phyloP scores from a whole-genome alignment of 2,329 filamentous ascomycete genomes.

The Kalmusia sp. region DNA sequence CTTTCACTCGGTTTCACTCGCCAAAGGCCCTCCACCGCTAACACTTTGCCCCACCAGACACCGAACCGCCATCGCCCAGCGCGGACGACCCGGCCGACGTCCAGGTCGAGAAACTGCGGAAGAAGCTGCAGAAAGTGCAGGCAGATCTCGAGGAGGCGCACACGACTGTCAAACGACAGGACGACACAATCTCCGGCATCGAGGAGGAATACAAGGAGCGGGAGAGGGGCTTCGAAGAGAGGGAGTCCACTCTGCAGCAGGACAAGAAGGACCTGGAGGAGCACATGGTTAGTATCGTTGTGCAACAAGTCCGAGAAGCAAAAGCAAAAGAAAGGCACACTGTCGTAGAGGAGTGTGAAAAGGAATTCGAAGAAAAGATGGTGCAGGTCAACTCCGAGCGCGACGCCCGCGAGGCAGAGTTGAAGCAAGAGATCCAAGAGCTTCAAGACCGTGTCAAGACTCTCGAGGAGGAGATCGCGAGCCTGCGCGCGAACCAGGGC shows the following conservation, averaged over 20 bases:
- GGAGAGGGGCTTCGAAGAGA: constrained; percentile 38
- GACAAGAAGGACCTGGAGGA: constrained; percentile 50
- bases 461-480: constrained; percentile 33
- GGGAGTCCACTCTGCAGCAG: constrained; percentile 36
- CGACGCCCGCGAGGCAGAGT: constrained; percentile 29
- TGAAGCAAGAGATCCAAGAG: constrained; percentile 34
- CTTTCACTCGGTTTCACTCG: constrained; percentile 17
- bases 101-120: constrained; percentile 41
- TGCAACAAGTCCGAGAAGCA: constrained; percentile 50
- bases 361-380: constrained; percentile 40
- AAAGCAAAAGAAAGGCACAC: constrained; percentile 45
- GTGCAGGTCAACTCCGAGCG: constrained; percentile 22
- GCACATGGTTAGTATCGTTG: constrained; percentile 51
- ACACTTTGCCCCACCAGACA: constrained; percentile 26
- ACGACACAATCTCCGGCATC: constrained; percentile 25
- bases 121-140: constrained; percentile 37
- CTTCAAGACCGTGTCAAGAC: constrained; percentile 38
- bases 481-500: constrained; percentile 21
- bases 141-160: constrained; percentile 44
- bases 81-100: constrained; percentile 37
- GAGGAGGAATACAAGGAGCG: constrained; percentile 43
- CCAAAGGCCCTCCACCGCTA: constrained; percentile 23
- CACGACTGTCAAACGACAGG: constrained; percentile 34
- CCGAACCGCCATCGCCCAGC: constrained; percentile 33
- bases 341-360: constrained; percentile 44